Evolutionary conservation across 1,284 basidiomycete species (phyloP).

Genomic region (Cryptococcus deneoformans): DNA sequence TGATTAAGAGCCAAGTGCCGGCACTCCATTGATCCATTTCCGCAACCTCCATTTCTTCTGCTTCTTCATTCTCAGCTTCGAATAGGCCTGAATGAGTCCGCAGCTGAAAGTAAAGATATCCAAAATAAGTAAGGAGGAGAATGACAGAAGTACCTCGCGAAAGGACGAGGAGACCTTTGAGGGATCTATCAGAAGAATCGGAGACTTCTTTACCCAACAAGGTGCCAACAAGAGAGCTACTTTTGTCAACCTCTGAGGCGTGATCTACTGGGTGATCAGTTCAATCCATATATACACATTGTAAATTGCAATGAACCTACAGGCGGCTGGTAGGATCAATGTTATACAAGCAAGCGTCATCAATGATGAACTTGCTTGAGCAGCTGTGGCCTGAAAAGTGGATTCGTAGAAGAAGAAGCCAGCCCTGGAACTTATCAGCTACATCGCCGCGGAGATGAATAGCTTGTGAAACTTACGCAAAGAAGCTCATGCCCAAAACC

Average conservation of each 20-base stretch:
- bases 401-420: slow-evolving; percentile 67
- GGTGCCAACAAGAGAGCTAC: slow-evolving; percentile 3
- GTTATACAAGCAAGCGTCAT: slow-evolving; percentile 89
- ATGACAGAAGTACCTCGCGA: slow-evolving; percentile 82
- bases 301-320: slow-evolving; percentile 41
- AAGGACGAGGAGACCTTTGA: slow-evolving; percentile 65
- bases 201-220: slow-evolving; percentile 27
- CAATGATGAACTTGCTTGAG: slow-evolving; percentile 72
- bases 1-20: slow-evolving; percentile 54
- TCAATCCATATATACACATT: not conserved
- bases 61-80: slow-evolving; percentile 51
- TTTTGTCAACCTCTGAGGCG: slow-evolving; percentile 8
- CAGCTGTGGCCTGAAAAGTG: slow-evolving; percentile 74
- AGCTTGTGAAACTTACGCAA: slow-evolving; percentile 56
- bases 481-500: slow-evolving; percentile 83
- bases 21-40: slow-evolving; percentile 70
- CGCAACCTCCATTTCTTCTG: slow-evolving; percentile 57
- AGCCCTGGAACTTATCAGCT: slow-evolving; percentile 19
- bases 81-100: slow-evolving; percentile 56
- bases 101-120: slow-evolving; percentile 63
- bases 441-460: no score
- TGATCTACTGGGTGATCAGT: slow-evolving; percentile 24
- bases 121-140: slow-evolving; percentile 74
- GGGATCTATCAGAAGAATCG: slow-evolving; percentile 40
- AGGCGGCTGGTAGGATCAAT: slow-evolving; percentile 88